Percentiles rank a stretch among this genome's conserved stretches.
Conservation (phyloP, 2,329 filamentous ascomycete species). For the Epichloe gansuensis region DNA sequence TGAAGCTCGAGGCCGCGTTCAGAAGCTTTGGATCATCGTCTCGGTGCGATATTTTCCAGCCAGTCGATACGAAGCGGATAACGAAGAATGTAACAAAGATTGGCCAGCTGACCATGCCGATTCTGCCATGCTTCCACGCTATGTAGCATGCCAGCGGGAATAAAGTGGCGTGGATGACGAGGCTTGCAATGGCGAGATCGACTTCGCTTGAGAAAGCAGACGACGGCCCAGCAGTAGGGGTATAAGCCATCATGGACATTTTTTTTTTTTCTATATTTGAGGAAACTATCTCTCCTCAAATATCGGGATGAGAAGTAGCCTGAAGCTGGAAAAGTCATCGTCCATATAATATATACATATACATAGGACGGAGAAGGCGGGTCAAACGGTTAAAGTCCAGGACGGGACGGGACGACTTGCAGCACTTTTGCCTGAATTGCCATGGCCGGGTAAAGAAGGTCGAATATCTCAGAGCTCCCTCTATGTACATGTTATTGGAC, state of each 20-base stretch:
- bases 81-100: not conserved
- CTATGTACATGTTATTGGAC: too few species aligned
- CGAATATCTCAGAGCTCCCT: too few species aligned
- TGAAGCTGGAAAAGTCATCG: not conserved
- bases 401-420: too few species aligned
- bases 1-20: not conserved
- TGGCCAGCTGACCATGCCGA: not conserved
- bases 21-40: not conserved
- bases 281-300: not conserved
- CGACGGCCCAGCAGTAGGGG: not conserved
- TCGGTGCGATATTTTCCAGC: not conserved
- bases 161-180: not conserved
- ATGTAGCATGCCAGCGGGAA: not conserved
- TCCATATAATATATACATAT: not conserved
- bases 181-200: not conserved
- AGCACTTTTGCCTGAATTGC: too few species aligned
- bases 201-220: not conserved
- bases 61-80: not conserved
- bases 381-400: too few species aligned
- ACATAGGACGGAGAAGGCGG: too few species aligned
- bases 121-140: constrained; percentile 1
- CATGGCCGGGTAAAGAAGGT: too few species aligned
- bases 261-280: not conserved
- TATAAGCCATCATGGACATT: not conserved
- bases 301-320: not conserved